Base-by-base conservation (phyloP, 352 stramenopile species). In the Aphanomyces invadans region DNA sequence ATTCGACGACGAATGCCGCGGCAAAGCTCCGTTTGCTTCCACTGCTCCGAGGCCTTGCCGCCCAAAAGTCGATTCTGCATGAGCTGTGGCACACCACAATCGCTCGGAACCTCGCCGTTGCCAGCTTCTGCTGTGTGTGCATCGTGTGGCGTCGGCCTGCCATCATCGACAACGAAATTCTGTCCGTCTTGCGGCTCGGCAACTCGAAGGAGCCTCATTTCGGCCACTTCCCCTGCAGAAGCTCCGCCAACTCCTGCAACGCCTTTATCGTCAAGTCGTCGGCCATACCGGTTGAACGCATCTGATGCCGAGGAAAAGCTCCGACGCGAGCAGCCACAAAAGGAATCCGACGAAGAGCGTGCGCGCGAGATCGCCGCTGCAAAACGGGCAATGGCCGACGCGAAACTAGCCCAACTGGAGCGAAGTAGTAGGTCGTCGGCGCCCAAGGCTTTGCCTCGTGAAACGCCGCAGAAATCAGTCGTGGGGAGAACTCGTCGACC, bases 341-440 rank as follows among this genome's bases (percentile, higher is more conserved):
- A 26, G 57, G 36, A 44, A 17, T 26, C 15, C 3, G 15, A 53
- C 10, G 21, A 31, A 23, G 17, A 19, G 7, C 45, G 44, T 15
- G 59, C 59, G n/a, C 38, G 28, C 19, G 59, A 66, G 25, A 25
- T 66, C n/a, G 59, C 59, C 5, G 59, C 59, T 21, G 31, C 45
- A 23, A 66, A 66, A 45, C 25, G 36, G 12, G 59, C 59, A 19
- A 60, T 60, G 36, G 59, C 59, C 26, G 59, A 66, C 3, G 44
- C 38, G 10, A 62, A 39, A 12, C 38, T 66, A 10, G 59, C 42
- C 19, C 38, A 56, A 32, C 21, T 44, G 15, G 17, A 57, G 19
- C 15, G 59, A 10, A 33, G n/a, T 23, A 31, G 59, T 19, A 28
- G 46, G n/a, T 21, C 46, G 10, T 31, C n/a, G 26, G n/a, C n/a